Evolutionary conservation across 1,284 basidiomycete species (phyloP), one percentile per base, ranked within the genome.

Genomic region (Violaceomyces palustris): DNA sequence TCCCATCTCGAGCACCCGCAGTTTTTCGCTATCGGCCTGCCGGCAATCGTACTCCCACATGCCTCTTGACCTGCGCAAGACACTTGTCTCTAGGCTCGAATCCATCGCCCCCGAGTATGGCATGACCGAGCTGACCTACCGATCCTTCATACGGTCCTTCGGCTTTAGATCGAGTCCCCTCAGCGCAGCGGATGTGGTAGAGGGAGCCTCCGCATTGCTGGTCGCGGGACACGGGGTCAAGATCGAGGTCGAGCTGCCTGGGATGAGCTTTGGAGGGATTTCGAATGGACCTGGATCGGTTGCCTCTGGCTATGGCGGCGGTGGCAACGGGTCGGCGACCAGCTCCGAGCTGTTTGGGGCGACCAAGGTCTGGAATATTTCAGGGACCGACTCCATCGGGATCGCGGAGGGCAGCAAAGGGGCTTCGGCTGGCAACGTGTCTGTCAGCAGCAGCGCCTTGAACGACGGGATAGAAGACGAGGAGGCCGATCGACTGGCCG

Each of bases 101-200:
- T 81, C 84, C 21, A 87, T 96, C 41, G 89, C 90, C 4, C 93
- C 93, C 0, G 92, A 97, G 72, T 96, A 97, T 68, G 93, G 90
- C 6, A 82, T 99, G n/a, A 81, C 92, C 40, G 93, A 98, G 68
- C 81, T 97, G 21, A 81, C 86, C 2, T 98, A 93, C 73, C 85
- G 88, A 0, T 96, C 91, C 3, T 98, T 98, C 73, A 83, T 85
- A 60, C 84, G 92, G 17, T 86, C 85, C 54, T 92, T 82, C 70
- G 94, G 94, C 2, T 97, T 91, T 74, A 83, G 83, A 24, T 83
- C 86, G 8, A 82, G 86, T 37, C 87, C 88, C 0, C 76, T 98
- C 17, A 91, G 88, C 4, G 92, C 94, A 0, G 84, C 87, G 1
- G 94, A 99, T 73, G 86, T 88, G 8, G 87, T 97, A 0, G 94